A percentile compares a stretch with the other conserved stretches of the same genome.
Evolutionary conservation across 257 asterid genomes (phyloP).

Genomic region (Cordia subcordata): DNA sequence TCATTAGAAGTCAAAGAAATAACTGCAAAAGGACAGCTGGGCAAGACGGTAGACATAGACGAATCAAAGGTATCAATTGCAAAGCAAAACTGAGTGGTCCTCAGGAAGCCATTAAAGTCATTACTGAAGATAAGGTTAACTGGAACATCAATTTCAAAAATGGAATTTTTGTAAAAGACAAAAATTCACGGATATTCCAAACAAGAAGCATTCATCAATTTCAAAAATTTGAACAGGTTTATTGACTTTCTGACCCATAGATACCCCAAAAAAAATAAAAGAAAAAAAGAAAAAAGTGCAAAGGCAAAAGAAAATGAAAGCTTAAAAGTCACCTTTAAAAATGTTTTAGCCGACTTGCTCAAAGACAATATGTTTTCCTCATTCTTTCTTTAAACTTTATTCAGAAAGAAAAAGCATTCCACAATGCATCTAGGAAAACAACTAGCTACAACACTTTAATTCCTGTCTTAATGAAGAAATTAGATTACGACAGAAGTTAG

Average conservation of each 20-base stretch:
- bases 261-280: neutral
- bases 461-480: neutral
- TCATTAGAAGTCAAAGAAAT: conserved; percentile 1
- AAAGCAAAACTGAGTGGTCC: conserved; percentile 39
- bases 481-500: neutral
- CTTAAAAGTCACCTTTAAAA: neutral
- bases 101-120: conserved; percentile 24
- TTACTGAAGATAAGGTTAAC: conserved; percentile 37
- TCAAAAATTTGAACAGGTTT: conserved; percentile 9
- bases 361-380: neutral
- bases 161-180: conserved; percentile 24
- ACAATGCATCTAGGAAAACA: neutral
- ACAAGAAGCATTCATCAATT: conserved; percentile 11
- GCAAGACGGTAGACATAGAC: conserved; percentile 9
- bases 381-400: neutral
- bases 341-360: neutral
- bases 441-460: neutral
- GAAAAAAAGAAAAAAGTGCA: neutral
- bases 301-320: too few species aligned
- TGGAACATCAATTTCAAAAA: conserved; percentile 24
- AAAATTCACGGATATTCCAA: conserved; percentile 16
- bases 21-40: conserved; percentile 23
- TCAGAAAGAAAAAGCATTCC: neutral
- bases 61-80: conserved; percentile 16
- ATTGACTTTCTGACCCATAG: neutral